phyloP scores from a whole-genome alignment of 164 flowering plant genomes.

The Nymphaea colorata region DNA sequence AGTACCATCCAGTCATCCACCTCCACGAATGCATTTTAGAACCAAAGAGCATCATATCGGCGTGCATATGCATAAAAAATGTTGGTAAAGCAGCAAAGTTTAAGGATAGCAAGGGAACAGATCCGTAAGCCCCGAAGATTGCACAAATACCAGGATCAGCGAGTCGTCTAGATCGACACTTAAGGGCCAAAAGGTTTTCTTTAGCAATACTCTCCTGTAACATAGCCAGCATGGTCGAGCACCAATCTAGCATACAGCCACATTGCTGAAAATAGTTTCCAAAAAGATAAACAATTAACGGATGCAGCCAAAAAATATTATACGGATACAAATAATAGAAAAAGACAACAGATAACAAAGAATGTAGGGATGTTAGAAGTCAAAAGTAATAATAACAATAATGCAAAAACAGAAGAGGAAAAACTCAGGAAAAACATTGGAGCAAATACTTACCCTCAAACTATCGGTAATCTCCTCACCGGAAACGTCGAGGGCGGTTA shows the following conservation, averaged over 20 bases:
- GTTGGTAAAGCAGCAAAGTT: slow-evolving; percentile 54
- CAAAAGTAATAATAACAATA: background rate
- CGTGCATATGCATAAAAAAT: slow-evolving; percentile 44
- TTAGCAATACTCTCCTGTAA: slow-evolving; percentile 7
- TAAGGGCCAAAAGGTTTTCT: slow-evolving; percentile 21
- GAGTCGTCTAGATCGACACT: background rate
- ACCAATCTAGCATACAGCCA: background rate
- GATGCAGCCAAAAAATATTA: background rate
- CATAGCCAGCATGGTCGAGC: background rate
- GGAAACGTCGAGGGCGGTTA: background rate
- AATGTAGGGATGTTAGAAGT: background rate
- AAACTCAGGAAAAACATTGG: no score
- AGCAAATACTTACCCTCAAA: background rate
- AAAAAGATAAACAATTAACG: background rate
- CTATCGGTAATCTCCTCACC: background rate
- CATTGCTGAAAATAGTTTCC: background rate
- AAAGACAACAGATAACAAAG: background rate
- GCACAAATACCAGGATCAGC: slow-evolving; percentile 32
- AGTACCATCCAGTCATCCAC: background rate
- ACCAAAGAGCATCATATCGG: slow-evolving; percentile 1
- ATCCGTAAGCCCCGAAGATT: slow-evolving; percentile 26
- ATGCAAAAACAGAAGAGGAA: background rate
- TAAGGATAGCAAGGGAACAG: slow-evolving; percentile 40
- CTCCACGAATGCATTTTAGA: background rate
- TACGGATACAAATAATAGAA: background rate